Conservation (phyloP, 768 basidiomycete species). For the Rhizopogon vinicolor region DNA sequence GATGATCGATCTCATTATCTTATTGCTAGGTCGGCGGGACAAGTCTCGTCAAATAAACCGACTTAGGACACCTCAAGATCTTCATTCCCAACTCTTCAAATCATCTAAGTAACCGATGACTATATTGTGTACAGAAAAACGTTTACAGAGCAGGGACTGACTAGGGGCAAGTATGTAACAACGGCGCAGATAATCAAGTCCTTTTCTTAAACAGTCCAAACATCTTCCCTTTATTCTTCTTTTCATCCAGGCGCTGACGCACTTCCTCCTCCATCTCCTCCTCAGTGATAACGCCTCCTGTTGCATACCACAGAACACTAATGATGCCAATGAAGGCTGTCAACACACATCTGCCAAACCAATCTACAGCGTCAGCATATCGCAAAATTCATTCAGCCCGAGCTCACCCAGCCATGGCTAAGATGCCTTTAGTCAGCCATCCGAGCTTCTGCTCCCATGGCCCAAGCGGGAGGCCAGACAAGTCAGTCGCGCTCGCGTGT, state of each 20-base stretch:
- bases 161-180: neutral
- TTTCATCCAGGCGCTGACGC: conserved; percentile 49
- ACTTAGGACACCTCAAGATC: too few relatives aligned
- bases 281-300: conserved; percentile 69
- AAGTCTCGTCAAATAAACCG: too few relatives aligned
- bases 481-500: conserved; percentile 60
- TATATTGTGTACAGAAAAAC: neutral
- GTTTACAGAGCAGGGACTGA: neutral
- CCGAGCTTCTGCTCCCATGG: conserved; percentile 72
- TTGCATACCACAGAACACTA: conserved; percentile 81
- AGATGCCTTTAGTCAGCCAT: conserved; percentile 70
- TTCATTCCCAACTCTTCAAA: neutral
- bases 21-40: too few relatives aligned
- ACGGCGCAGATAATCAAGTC: neutral
- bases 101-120: neutral
- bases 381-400: neutral
- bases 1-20: too few relatives aligned
- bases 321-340: conserved; percentile 81
- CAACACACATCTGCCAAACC: conserved; percentile 63
- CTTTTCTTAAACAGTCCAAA: conserved; percentile 32
- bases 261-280: conserved; percentile 79
- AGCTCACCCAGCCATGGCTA: conserved; percentile 68
- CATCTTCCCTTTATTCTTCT: conserved; percentile 45
- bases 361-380: conserved; percentile 5
- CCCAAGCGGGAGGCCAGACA: conserved; percentile 58